Conservation (phyloP, 352 stramenopile species). For the Phytophthora ohioensis region DNA sequence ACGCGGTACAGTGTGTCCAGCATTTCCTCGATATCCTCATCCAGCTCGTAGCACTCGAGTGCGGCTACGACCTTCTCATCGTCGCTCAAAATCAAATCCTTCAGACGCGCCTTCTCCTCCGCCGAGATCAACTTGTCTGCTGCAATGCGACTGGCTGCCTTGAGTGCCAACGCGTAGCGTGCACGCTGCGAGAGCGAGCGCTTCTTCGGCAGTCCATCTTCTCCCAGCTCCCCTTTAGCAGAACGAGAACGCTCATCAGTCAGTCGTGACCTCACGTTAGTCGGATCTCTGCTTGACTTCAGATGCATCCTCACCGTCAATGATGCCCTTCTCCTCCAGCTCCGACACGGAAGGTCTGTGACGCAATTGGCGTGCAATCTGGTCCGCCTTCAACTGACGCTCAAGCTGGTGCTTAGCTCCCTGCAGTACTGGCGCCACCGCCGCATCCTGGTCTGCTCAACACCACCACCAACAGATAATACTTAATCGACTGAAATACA, state of each 20-base stretch:
- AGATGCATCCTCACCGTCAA: conserved; percentile 56
- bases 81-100: conserved; percentile 86
- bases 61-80: conserved; percentile 79
- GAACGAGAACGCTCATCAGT: conserved; percentile 32
- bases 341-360: conserved; percentile 75
- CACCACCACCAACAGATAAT: background rate
- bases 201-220: conserved; percentile 55
- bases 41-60: conserved; percentile 83
- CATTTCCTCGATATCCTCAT: conserved; percentile 88
- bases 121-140: conserved; percentile 84
- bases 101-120: conserved; percentile 81
- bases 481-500: background rate
- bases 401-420: conserved; percentile 78
- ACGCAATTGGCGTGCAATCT: conserved; percentile 72
- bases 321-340: conserved; percentile 81
- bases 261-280: conserved; percentile 18
- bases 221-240: conserved; percentile 72
- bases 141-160: conserved; percentile 77
- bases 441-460: conserved; percentile 46
- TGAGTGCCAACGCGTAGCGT: conserved; percentile 83
- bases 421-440: conserved; percentile 72
- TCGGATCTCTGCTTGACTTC: conserved; percentile 11
- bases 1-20: conserved; percentile 86
- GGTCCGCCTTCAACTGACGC: conserved; percentile 74
- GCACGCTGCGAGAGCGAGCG: conserved; percentile 64